Evolutionary conservation across 371 early-diverging fungal genomes (phyloP), one percentile per base, ranked within the genome.

Genomic region (Caulochytrium protostelioides): DNA sequence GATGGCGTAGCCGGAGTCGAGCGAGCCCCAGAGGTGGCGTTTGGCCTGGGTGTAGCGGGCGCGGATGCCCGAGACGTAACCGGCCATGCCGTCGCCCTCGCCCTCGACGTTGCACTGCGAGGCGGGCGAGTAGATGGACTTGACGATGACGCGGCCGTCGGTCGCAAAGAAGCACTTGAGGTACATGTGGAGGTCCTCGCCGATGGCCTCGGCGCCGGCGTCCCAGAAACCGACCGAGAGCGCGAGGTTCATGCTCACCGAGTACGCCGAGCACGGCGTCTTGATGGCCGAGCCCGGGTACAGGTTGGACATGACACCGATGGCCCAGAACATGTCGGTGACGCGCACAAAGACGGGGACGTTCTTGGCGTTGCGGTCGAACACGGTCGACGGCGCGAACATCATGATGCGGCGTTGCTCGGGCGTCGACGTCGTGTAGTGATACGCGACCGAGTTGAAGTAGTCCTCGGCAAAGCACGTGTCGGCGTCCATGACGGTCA

Each of bases 121-220:
- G 43, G 74, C 72, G 10, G 81, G 81, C 0, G 74, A 72, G 40
- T 55, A 74, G 46, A 80, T 74, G 14, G 75, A 62, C 17, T 59
- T 66, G 32, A 67, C 63, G 30, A 65, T 61, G n/a, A 69, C 65
- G 14, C 52, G 48, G 17, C 75, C 76, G 39, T 63, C 58, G 28
- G 77, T 75, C 40, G 65, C 61, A 49, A 74, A 76, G 49, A 73
- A 80, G 43, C 74, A 74, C 52, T 78, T 78, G 15, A 80, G 57
- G 61, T 66, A 70, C 80, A 79, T 80, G 52, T 80, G 81, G 70
- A 80, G 65, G 47, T 80, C 81, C 44, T 80, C 81, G 27, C 78
- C 81, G 23, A 78, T 70, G 14, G 76, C 71, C 53, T 78, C 76
- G 6, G 75, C 66, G 39, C 70, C 70, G 3, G 69, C 63, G 45